phyloP scores from a whole-genome alignment of 2,329 filamentous ascomycete species.

The Neocatenulostroma microsporum region DNA sequence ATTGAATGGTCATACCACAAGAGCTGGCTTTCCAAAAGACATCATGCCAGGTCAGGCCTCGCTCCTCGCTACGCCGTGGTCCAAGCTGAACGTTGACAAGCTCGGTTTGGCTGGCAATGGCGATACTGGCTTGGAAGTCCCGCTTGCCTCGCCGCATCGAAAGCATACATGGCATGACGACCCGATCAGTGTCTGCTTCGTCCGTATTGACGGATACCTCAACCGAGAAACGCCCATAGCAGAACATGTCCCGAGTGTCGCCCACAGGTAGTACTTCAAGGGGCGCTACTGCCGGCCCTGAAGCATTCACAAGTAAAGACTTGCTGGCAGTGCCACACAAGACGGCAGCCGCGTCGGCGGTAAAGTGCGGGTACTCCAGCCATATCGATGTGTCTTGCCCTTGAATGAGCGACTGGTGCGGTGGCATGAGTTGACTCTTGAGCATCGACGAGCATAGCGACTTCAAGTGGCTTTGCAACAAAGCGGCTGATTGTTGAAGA shows the following conservation, averaged over 20 bases:
- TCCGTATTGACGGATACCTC: constrained; percentile 67
- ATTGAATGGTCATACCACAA: constrained; percentile 57
- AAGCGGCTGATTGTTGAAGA: constrained; percentile 8
- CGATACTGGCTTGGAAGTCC: constrained; percentile 62
- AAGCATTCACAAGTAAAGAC: constrained; percentile 14
- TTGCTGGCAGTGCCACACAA: constrained; percentile 49
- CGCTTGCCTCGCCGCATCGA: constrained; percentile 64
- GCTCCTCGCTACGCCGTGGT: constrained; percentile 37
- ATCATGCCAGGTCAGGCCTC: constrained; percentile 71
- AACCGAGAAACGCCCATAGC: constrained; percentile 69
- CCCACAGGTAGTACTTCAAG: constrained; percentile 65
- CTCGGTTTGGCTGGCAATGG: constrained; percentile 72
- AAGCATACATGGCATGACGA: constrained; percentile 65
- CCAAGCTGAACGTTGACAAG: constrained; percentile 68
- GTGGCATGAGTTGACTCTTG: constrained; percentile 65
- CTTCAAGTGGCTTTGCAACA: constrained; percentile 42
- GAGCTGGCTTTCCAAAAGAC: constrained; percentile 68
- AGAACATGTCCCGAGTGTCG: constrained; percentile 67
- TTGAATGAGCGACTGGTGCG: constrained; percentile 58
- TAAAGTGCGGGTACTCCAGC: constrained; percentile 67
- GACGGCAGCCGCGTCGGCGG: constrained; percentile 62
- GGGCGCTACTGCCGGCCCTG: constrained; percentile 32
- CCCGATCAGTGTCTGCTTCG: constrained; percentile 58
- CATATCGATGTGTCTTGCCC: constrained; percentile 75
- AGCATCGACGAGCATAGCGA: constrained; percentile 77